These are phyloP conservation scores for Trichocomaceae sp. DNA, from an alignment of 2,329 filamentous ascomycete species.

Conservation along the genomic window DNA sequence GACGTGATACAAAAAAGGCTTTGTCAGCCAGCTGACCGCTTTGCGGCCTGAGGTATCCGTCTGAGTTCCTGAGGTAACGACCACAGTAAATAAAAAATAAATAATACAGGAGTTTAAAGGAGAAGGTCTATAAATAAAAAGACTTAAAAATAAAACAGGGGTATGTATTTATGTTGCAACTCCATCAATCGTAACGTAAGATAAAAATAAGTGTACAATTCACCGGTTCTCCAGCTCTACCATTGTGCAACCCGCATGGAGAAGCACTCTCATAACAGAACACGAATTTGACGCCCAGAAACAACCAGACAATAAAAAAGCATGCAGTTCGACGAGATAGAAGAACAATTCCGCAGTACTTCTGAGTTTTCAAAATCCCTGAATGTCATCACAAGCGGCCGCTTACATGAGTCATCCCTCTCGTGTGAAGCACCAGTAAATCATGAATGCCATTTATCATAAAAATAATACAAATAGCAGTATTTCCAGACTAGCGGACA, in stretches of 20 bases:
- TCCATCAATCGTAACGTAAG: constrained; percentile 6
- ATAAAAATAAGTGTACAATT: constrained; percentile 6
- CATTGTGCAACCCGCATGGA: constrained; percentile 8
- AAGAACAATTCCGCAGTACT: background rate
- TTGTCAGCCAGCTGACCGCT: too few species aligned
- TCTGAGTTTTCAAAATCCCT: background rate
- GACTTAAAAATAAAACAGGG: constrained; percentile 3
- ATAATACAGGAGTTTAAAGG: background rate
- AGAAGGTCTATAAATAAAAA: background rate
- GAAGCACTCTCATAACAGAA: constrained; percentile 8
- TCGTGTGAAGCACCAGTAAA: background rate
- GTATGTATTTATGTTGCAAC: constrained; percentile 10
- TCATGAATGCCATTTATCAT: background rate
- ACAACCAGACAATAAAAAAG: background rate
- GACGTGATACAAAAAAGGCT: too few species aligned
- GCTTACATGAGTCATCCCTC: background rate
- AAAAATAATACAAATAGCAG: constrained; percentile 22
- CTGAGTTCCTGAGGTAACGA: too few species aligned
- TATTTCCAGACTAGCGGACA: constrained; percentile 27
- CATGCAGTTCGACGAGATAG: background rate
- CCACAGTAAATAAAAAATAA: too few species aligned
- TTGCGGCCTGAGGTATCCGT: too few species aligned
- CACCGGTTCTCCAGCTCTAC: constrained; percentile 8
- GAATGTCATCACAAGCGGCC: background rate
- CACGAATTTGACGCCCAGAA: constrained; percentile 5